Evolutionary conservation across 768 basidiomycete species (phyloP).

Genomic region (Kwoniella newhampshirensis): DNA sequence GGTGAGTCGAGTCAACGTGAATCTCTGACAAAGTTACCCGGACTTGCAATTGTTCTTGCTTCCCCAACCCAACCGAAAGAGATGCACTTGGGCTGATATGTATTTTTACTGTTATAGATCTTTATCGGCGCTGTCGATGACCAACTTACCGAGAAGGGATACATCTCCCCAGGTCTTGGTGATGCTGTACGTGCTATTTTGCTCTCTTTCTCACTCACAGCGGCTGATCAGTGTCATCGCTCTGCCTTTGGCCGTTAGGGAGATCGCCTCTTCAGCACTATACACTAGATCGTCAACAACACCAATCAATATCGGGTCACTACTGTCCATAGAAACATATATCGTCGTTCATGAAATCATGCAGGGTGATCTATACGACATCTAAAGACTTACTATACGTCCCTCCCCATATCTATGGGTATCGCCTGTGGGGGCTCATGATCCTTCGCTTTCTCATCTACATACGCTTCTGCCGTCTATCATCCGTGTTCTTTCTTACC

Average conservation of each 20-base stretch:
- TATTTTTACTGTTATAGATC: conserved; percentile 59
- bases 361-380: no score
- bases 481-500: no score
- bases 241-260: conserved; percentile 59
- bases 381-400: no score
- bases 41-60: no score
- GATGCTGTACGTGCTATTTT: conserved; percentile 66
- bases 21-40: no score
- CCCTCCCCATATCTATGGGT: no score
- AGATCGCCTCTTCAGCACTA: conserved; percentile 78
- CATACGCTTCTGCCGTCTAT: no score
- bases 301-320: no score
- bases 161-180: conserved; percentile 86
- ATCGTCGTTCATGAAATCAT: no score
- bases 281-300: neutral
- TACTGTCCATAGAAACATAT: no score
- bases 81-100: neutral
- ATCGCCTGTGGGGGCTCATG: no score
- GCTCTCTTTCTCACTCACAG: neutral
- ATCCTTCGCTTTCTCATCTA: no score
- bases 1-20: conserved; percentile 59
- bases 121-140: conserved; percentile 83
- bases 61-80: neutral
- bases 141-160: conserved; percentile 67
- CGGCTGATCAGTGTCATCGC: neutral